Percentiles rank a stretch among this genome's conserved stretches.
phyloP scores from a whole-genome alignment of 2,329 filamentous ascomycete species.

The Colletotrichum tofieldiae region DNA sequence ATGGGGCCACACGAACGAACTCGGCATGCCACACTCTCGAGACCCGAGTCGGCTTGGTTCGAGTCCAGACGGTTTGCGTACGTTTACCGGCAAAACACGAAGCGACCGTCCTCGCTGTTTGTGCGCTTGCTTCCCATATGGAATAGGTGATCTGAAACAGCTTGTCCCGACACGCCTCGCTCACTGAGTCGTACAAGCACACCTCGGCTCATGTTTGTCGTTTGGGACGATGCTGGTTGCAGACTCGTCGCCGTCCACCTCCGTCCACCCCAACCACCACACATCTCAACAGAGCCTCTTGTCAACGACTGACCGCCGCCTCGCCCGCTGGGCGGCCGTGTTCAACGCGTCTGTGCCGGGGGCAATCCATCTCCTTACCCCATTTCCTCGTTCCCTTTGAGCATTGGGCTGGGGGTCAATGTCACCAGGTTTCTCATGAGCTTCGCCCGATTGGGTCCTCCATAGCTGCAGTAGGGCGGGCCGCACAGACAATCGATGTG shows the following conservation, averaged over 20 bases:
- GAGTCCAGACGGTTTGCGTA: not conserved
- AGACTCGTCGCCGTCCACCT: not conserved
- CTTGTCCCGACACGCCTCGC: constrained; percentile 15
- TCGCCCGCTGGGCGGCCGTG: not conserved
- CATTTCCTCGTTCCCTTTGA: not conserved
- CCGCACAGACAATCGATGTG: constrained; percentile 33
- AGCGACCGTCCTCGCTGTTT: not conserved
- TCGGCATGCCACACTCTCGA: not conserved
- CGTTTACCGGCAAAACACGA: not conserved
- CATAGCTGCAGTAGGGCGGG: constrained; percentile 29
- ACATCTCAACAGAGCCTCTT: constrained; percentile 10
- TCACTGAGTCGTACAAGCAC: constrained; percentile 29
- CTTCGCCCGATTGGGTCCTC: constrained; percentile 29
- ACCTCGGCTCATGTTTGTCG: constrained; percentile 34
- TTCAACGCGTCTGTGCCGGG: constrained; percentile 9
- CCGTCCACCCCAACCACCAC: not conserved
- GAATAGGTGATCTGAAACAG: constrained; percentile 34
- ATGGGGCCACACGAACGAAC: not conserved
- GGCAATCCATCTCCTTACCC: not conserved
- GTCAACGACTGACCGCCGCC: constrained; percentile 30
- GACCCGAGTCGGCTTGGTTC: not conserved
- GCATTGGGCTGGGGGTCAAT: constrained; percentile 18
- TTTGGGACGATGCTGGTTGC: constrained; percentile 30
- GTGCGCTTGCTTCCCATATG: not conserved
- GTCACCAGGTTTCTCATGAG: constrained; percentile 33